phyloP scores from a whole-genome alignment of 2,329 filamentous ascomycete species.

The Didymella glomerata region DNA sequence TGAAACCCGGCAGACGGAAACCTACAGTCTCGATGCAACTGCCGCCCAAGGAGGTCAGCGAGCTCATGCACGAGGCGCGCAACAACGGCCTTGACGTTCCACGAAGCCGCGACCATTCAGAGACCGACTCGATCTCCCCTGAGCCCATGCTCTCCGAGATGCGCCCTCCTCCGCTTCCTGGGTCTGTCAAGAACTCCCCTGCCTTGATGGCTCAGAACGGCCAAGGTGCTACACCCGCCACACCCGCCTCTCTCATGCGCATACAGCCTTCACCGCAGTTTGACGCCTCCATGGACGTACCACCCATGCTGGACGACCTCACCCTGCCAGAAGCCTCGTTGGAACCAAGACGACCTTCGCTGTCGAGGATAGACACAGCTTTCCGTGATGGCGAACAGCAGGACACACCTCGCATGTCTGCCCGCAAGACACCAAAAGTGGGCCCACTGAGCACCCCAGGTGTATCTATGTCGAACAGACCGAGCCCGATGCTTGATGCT shows the following conservation, averaged over 20 bases:
- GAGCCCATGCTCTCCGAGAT: slow-evolving; percentile 59
- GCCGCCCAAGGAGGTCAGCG: slow-evolving; percentile 56
- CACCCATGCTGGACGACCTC: slow-evolving; percentile 65
- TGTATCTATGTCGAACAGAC: slow-evolving; percentile 38
- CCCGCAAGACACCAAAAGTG: slow-evolving; percentile 72
- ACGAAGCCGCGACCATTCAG: slow-evolving; percentile 52
- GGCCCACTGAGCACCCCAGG: slow-evolving; percentile 63
- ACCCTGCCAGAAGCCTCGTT: slow-evolving; percentile 74
- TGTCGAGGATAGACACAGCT: slow-evolving; percentile 62
- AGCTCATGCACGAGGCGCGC: slow-evolving; percentile 51
- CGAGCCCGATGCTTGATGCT: slow-evolving; percentile 63
- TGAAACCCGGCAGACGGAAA: slow-evolving; percentile 67
- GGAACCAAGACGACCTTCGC: slow-evolving; percentile 55
- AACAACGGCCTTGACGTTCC: slow-evolving; percentile 37
- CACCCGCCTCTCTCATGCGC: slow-evolving; percentile 85
- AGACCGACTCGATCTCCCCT: slow-evolving; percentile 60
- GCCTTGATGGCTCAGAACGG: slow-evolving; percentile 64
- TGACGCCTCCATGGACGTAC: slow-evolving; percentile 31
- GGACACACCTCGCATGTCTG: slow-evolving; percentile 68
- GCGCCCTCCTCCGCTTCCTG: slow-evolving; percentile 70
- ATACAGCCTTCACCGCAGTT: slow-evolving; percentile 52
- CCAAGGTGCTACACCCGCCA: slow-evolving; percentile 61
- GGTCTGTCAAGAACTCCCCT: slow-evolving; percentile 72
- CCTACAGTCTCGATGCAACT: slow-evolving; percentile 55
- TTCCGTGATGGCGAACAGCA: slow-evolving; percentile 57